These are phyloP conservation scores for Alternaria tenuissima DNA, from an alignment of 2,329 filamentous ascomycete species.

Conservation along the genomic window DNA sequence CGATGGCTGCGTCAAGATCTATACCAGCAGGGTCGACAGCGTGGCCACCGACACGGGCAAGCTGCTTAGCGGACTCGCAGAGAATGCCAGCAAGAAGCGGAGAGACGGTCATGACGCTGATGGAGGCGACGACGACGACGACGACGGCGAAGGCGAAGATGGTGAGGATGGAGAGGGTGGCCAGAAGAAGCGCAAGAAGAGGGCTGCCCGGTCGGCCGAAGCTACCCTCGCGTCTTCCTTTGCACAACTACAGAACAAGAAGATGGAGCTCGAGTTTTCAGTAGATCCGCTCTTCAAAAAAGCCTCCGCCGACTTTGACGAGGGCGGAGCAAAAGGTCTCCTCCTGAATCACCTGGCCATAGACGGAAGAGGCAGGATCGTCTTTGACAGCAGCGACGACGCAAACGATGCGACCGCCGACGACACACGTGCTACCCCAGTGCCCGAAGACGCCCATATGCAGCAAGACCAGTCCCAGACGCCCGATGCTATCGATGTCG, in stretches of 20 bases:
- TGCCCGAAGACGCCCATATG: slow-evolving; percentile 50
- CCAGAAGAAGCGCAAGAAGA: slow-evolving; percentile 74
- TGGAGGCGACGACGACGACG: slow-evolving; percentile 54
- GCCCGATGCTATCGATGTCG: slow-evolving; percentile 74
- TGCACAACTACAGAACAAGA: slow-evolving; percentile 88
- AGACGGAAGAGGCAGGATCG: slow-evolving; percentile 87
- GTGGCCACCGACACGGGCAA: slow-evolving; percentile 98
- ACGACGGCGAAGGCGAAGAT: slow-evolving; percentile 66
- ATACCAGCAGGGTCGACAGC: slow-evolving; percentile 97
- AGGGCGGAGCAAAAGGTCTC: slow-evolving; percentile 94
- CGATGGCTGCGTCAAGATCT: slow-evolving; percentile 98
- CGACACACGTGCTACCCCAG: slow-evolving; percentile 55
- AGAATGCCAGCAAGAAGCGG: slow-evolving; percentile 72
- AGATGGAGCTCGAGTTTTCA: slow-evolving; percentile 95
- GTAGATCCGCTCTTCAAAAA: slow-evolving; percentile 99
- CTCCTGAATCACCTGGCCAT: slow-evolving; percentile 97
- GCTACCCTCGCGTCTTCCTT: slow-evolving; percentile 93
- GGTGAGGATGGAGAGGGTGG: slow-evolving; percentile 65
- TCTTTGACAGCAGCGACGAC: slow-evolving; percentile 98
- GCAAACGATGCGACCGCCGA: slow-evolving; percentile 61
- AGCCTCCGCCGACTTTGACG: slow-evolving; percentile 96
- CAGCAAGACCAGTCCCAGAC: slow-evolving; percentile 49
- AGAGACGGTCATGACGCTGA: slow-evolving; percentile 46
- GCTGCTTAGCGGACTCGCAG: slow-evolving; percentile 89
- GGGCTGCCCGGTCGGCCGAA: slow-evolving; percentile 84